Evolutionary conservation across 805 yeast species (phyloP), one percentile per base, ranked within the genome.

Genomic region (Candida ascalaphidarum): DNA sequence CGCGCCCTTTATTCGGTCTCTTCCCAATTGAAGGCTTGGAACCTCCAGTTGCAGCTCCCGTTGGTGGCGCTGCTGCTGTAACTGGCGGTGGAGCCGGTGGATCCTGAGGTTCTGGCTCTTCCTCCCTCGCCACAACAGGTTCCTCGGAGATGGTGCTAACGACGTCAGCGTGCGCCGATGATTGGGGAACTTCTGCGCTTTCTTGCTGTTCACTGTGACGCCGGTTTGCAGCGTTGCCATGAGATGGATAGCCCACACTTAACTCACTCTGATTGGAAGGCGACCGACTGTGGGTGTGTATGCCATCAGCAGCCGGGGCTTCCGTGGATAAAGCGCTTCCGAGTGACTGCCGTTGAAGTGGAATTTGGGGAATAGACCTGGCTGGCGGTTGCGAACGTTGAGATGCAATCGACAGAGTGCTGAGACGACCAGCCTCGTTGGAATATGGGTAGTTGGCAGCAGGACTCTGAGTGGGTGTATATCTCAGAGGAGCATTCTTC

Each of bases 241-340:
- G n/a, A n/a, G n/a, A 39, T 3, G 56, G 56, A 33, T 47, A 50
- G 28, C 52, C 58, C 29, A 48, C 32, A 25, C 58, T 52, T 7
- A 50, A 36, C 31, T 54, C 61, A 35, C 61, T 54, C 17, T 53
- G 58, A 14, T 45, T 32, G 3, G 58, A 46, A 5, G 59, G 50
- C 2, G 59, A 46, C 29, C 42, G 50, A 7, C 36, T 34, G 26
- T 44, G 48, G 11, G 26, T 33, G 10, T 39, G 28, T 10, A 34
- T 22, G 6, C 29, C 25, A 17, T 38, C 41, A 4, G 33, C 34
- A 7, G 25, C 33, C 29, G 33, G 39, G 31, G 40, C 43, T 9
- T 46, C 55, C 11, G 34, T 27, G 4, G 52, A 42, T 2, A 39
- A 11, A 4, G 40, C 36, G 28, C 48, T 45, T 1, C 42, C 39